phyloP scores from a whole-genome alignment of 225 moss, liverwort and hornwort species.

The Polytrichum formosum region DNA sequence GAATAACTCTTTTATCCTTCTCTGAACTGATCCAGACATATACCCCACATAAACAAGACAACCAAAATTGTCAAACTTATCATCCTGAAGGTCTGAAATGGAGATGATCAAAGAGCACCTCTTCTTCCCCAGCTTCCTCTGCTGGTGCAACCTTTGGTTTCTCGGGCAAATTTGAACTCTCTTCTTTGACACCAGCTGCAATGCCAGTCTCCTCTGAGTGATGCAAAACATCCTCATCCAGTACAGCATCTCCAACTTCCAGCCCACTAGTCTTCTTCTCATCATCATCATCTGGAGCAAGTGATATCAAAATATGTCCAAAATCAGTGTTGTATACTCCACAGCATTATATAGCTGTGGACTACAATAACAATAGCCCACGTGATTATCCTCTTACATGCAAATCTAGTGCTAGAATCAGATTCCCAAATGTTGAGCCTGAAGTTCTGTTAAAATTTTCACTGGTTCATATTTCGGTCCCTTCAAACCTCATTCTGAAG shows the following conservation, averaged over 20 bases:
- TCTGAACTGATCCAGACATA: no score
- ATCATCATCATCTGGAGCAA: slow-evolving; percentile 37
- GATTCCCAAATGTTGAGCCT: no score
- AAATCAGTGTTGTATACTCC: not conserved
- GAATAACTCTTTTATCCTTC: no score
- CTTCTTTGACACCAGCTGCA: slow-evolving; percentile 42
- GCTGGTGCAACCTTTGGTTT: slow-evolving; percentile 32
- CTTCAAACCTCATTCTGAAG: no score
- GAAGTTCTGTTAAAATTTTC: no score
- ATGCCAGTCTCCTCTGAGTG: slow-evolving; percentile 27
- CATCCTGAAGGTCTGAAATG: no score
- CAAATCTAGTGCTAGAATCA: no score
- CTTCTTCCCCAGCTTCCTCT: slow-evolving; percentile 55
- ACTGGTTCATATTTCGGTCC: no score
- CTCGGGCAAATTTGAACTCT: slow-evolving; percentile 32
- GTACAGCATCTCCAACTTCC: slow-evolving; percentile 30
- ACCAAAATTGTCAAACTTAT: no score
- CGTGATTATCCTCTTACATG: slow-evolving; percentile 1
- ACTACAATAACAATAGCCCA: not conserved
- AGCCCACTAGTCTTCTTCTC: slow-evolving; percentile 24
- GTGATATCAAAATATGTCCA: not conserved
- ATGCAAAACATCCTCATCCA: slow-evolving; percentile 36
- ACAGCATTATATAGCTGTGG: not conserved
- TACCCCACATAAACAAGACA: no score
- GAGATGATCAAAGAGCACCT: slow-evolving; percentile 15